Evolutionary conservation across 2,329 filamentous ascomycete genomes (phyloP).

Genomic region (Cladophialophora bantiana): DNA sequence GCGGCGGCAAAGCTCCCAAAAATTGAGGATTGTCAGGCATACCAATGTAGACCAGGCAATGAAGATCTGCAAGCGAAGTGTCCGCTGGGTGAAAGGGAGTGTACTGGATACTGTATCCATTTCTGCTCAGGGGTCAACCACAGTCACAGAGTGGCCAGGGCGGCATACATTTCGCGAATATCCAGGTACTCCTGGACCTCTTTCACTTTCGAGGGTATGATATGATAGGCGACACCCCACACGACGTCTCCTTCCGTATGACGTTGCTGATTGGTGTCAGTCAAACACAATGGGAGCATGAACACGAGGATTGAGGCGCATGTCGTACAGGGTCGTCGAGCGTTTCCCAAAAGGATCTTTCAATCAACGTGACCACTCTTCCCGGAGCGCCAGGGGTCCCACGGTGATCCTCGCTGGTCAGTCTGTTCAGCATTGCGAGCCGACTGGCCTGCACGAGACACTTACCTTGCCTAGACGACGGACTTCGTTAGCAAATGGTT

Average conservation of each 20-base stretch:
- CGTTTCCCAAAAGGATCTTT: slow-evolving; percentile 80
- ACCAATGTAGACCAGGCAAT: slow-evolving; percentile 87
- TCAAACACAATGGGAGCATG: slow-evolving; percentile 33
- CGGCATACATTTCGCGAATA: slow-evolving; percentile 77
- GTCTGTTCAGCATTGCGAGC: slow-evolving; percentile 17
- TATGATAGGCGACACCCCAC: slow-evolving; percentile 94
- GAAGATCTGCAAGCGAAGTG: slow-evolving; percentile 47
- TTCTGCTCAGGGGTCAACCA: slow-evolving; percentile 50
- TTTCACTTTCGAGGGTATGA: slow-evolving; percentile 72
- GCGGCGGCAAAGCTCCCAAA: slow-evolving; percentile 64
- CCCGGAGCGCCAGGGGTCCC: slow-evolving; percentile 88
- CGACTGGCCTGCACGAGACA: slow-evolving; percentile 13
- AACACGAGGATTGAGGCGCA: slow-evolving; percentile 1
- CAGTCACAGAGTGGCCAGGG: background rate
- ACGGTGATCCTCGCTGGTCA: slow-evolving; percentile 83
- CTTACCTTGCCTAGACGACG: slow-evolving; percentile 38
- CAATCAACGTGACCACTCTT: slow-evolving; percentile 90
- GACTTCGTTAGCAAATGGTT: slow-evolving; percentile 22
- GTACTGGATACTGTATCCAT: slow-evolving; percentile 94
- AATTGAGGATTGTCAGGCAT: slow-evolving; percentile 94
- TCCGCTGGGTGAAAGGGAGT: slow-evolving; percentile 76
- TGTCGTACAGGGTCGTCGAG: slow-evolving; percentile 67
- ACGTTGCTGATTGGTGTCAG: slow-evolving; percentile 51
- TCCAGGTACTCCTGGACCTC: slow-evolving; percentile 91
- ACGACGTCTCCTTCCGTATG: slow-evolving; percentile 63